Evolutionary conservation across 2,329 filamentous ascomycete species (phyloP).

Genomic region (Scedosporium dehoogii): DNA sequence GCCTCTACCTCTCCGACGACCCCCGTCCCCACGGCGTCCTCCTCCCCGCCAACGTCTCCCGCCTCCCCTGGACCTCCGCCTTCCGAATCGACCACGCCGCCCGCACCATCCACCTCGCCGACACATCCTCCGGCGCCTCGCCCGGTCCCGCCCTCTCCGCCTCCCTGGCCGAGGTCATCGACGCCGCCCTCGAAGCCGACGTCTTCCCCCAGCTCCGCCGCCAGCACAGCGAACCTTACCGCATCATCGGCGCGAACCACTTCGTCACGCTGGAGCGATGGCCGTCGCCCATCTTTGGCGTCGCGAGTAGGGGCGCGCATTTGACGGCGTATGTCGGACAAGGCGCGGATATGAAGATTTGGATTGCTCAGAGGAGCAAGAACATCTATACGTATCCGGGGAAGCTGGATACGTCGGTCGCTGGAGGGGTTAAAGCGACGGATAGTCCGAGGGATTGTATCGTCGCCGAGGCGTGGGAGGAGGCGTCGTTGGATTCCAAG

Average conservation of each 20-base stretch:
- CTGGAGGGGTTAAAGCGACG: constrained; percentile 61
- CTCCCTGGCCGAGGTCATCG: constrained; percentile 26
- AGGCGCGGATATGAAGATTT: constrained; percentile 44
- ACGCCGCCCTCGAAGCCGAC: constrained; percentile 17
- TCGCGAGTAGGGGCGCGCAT: constrained; percentile 56
- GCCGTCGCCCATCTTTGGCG: constrained; percentile 54
- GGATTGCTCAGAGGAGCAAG: constrained; percentile 58
- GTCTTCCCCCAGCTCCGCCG: constrained; percentile 28
- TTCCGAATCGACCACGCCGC: constrained; percentile 24
- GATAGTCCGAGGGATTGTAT: constrained; percentile 59
- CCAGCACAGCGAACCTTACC: constrained; percentile 32
- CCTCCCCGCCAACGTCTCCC: constrained; percentile 30
- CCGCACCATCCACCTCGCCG: constrained; percentile 22
- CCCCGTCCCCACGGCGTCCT: constrained; percentile 39
- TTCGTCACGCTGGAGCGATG: constrained; percentile 46
- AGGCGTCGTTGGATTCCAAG: constrained; percentile 39
- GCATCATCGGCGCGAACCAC: constrained; percentile 25
- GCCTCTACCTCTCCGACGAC: constrained; percentile 34
- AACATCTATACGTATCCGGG: constrained; percentile 64
- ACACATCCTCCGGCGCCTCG: constrained; percentile 14
- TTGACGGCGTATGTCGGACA: constrained; percentile 49
- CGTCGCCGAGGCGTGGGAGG: constrained; percentile 62
- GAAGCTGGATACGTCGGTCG: constrained; percentile 72
- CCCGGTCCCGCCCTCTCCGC: constrained; percentile 24
- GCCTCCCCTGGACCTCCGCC: constrained; percentile 34